Base-by-base conservation (phyloP, 1,284 basidiomycete species). In the Cutaneotrichosporon sp. region DNA sequence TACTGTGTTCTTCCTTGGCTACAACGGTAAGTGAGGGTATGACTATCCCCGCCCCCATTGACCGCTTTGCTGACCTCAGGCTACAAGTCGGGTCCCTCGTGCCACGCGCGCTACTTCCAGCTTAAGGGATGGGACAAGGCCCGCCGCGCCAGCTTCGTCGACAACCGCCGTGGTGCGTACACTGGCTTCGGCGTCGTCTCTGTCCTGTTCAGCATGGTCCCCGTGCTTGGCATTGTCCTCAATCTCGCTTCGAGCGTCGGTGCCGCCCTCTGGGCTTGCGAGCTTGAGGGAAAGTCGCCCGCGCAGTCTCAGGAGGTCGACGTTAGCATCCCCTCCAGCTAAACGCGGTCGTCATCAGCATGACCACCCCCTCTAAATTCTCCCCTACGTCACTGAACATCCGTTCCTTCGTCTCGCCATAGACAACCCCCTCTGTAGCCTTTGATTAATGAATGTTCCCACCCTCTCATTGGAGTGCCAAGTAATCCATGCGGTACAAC, bases 231-330 rank as follows among this genome's bases (percentile, higher is more conserved):
- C 6, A 75, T 82, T 44, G 55, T 81, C 26, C 80, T 82, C 66
- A 75, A 70, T 31, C 54, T 72, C 54, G 67, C 71, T 2, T 63
- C 64, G 17, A 51, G 81, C 0, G 81, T 85, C 25, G 86, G 85
- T 22, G 85, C 85, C 0, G 85, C 85, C 3, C 71, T 88, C 49
- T 87, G 84, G 84, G 85, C 84, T 0, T 80, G 81, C 12, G 80
- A 84, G 51, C 41, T 59, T 14, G 71, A 72, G 48, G 46, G 25
- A 12, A 49, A 41, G 37, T 27, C 25, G 19, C 17, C 27, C 6
- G 27, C 35, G 11, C 35, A 17, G 17, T 17, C 17, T 6, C 4
- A 32, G 14, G 46, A 41, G 19, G 37, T 41, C 19, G 46, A 31
- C 19, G 46, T 49, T 3, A 26, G 25, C 26, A 32, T 49, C 33